A percentile compares a stretch with the other conserved stretches of the same genome.
Evolutionary conservation across 352 stramenopile species (phyloP).

Genomic region (Phytophthora macrochlamydospora): DNA sequence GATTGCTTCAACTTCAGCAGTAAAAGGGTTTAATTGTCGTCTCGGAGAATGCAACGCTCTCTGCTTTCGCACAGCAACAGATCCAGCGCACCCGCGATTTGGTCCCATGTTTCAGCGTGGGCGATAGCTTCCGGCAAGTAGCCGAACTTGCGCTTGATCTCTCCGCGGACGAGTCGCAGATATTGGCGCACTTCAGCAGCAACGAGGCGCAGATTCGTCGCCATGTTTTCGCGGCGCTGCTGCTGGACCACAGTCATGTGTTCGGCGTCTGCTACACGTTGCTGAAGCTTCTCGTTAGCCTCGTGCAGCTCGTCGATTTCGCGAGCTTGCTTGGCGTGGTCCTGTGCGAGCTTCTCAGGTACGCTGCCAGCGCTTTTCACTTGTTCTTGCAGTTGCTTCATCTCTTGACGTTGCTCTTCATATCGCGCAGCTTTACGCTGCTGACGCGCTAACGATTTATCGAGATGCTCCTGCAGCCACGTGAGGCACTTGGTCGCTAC

Average conservation of each 20-base stretch:
- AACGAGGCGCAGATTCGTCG: conserved; percentile 55
- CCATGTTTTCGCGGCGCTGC: conserved; percentile 40
- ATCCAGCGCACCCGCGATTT: conserved; percentile 65
- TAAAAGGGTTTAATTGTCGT: neutral
- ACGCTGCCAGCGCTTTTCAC: conserved; percentile 27
- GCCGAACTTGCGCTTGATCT: conserved; percentile 83
- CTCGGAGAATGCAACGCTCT: conserved; percentile 16
- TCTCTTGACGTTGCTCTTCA: conserved; percentile 54
- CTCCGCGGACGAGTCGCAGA: conserved; percentile 62
- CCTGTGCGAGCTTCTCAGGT: conserved; percentile 26
- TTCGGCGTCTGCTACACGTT: conserved; percentile 20
- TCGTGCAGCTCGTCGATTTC: conserved; percentile 34
- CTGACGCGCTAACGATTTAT: conserved; percentile 47
- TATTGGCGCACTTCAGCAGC: conserved; percentile 71
- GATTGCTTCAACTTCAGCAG: neutral
- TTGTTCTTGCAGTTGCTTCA: conserved; percentile 42
- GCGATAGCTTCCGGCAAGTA: conserved; percentile 82
- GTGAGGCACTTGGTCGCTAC: conserved; percentile 57
- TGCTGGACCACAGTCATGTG: conserved; percentile 21
- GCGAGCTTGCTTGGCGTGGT: conserved; percentile 38
- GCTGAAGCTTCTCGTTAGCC: conserved; percentile 24
- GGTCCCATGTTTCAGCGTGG: conserved; percentile 60
- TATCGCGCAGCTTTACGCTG: conserved; percentile 51
- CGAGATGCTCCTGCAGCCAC: conserved; percentile 62
- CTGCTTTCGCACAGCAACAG: conserved; percentile 43